phyloP scores from a whole-genome alignment of 768 basidiomycete species.

The Leccinum aurantiacum region DNA sequence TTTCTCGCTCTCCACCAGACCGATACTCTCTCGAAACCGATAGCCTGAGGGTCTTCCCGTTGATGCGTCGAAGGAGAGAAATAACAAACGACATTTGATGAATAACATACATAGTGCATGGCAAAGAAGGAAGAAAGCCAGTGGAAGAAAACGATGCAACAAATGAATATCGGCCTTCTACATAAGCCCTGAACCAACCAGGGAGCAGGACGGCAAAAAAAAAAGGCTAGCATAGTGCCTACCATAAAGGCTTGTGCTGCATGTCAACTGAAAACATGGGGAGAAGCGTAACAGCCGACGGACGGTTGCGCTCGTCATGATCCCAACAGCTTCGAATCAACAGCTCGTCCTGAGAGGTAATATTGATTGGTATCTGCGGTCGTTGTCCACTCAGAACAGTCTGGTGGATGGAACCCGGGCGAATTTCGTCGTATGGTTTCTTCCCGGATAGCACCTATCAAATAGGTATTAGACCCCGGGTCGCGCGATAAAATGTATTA shows the following conservation, averaged over 20 bases:
- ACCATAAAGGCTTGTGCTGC: background rate
- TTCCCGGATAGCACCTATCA: constrained; percentile 22
- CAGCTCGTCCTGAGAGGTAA: constrained; percentile 2
- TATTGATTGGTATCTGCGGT: constrained; percentile 12
- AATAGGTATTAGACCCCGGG: background rate
- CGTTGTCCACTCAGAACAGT: constrained; percentile 9
- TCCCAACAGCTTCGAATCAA: constrained; percentile 23
- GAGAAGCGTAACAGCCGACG: constrained; percentile 13
- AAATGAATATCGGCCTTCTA: no score
- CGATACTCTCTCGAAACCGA: no score
- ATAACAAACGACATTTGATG: no score
- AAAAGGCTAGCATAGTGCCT: no score
- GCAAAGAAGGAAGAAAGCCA: no score
- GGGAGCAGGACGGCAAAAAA: no score
- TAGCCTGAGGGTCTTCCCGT: no score
- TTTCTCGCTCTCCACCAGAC: no score
- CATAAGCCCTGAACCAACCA: no score
- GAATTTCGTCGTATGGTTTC: constrained; percentile 18
- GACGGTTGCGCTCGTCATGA: constrained; percentile 16
- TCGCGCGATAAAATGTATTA: background rate
- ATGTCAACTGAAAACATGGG: background rate
- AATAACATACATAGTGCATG: no score
- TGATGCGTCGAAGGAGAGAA: background rate
- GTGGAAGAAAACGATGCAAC: no score
- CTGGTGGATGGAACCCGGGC: background rate